A percentile compares a stretch with the other conserved stretches of the same genome.
These are phyloP conservation scores for Globisporangium viniferum DNA, from an alignment of 352 stramenopile species.

Conservation along the genomic window DNA sequence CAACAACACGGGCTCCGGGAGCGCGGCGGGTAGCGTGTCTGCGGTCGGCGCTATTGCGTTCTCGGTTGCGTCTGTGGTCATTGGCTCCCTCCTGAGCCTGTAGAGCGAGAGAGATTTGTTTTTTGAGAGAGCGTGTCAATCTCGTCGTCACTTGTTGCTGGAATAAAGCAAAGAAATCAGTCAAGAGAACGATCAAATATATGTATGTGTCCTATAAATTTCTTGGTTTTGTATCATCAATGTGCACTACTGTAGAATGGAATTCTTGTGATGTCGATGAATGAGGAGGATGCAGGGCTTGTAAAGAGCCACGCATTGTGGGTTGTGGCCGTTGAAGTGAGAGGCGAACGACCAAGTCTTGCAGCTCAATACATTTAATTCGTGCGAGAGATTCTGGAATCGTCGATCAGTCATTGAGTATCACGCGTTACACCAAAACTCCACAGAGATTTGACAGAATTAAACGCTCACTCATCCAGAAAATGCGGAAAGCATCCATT, in stretches of 20 bases:
- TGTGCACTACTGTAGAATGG: neutral
- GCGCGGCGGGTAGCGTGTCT: neutral
- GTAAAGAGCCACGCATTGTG: neutral
- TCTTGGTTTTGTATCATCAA: neutral
- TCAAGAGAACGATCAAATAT: neutral
- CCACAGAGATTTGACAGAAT: no score
- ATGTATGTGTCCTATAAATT: neutral
- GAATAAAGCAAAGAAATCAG: neutral
- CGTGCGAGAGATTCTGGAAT: neutral
- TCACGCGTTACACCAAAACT: neutral
- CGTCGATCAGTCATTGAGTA: neutral
- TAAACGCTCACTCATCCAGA: no score
- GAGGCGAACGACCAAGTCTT: neutral
- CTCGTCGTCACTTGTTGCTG: neutral
- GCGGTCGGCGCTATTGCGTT: conserved; percentile 5
- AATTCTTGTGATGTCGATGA: neutral
- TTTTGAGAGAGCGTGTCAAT: neutral
- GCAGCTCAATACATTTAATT: neutral
- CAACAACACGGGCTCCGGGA: conserved; percentile 7
- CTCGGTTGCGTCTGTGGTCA: conserved; percentile 11
- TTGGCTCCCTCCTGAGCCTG: conserved; percentile 8
- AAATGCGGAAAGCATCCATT: no score
- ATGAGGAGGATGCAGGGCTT: neutral
- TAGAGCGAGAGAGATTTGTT: conserved; percentile 4
- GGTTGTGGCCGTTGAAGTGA: neutral